Conservation (phyloP, 495 filamentous ascomycete species). For the Astrothelium macrocarpum region DNA sequence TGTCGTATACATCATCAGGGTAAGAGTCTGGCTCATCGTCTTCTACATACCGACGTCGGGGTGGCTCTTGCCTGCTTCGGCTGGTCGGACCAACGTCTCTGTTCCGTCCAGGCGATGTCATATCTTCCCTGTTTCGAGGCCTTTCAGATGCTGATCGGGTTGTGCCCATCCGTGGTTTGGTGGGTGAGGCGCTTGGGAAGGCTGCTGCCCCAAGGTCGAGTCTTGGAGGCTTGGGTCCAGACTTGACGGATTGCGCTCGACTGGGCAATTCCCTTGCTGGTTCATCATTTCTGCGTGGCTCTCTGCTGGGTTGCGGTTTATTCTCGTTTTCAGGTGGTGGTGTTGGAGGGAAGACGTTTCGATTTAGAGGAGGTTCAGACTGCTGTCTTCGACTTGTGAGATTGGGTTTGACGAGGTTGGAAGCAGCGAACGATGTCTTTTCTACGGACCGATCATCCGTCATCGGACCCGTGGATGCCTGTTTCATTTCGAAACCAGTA, state of each 20-base stretch:
- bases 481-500: conserved; percentile 63
- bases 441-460: conserved; percentile 67
- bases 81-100: conserved; percentile 11
- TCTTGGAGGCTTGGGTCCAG: conserved; percentile 27
- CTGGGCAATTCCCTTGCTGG: neutral
- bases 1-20: conserved; percentile 59
- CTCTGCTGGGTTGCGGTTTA: conserved; percentile 28
- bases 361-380: conserved; percentile 71
- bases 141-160: conserved; percentile 31
- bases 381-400: conserved; percentile 70
- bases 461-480: conserved; percentile 28
- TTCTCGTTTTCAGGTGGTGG: conserved; percentile 79
- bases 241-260: conserved; percentile 8
- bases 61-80: conserved; percentile 21
- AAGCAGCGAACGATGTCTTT: conserved; percentile 78
- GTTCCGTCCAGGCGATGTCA: conserved; percentile 13
- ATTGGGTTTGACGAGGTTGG: conserved; percentile 79
- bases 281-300: conserved; percentile 12
- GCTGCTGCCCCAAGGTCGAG: conserved; percentile 33
- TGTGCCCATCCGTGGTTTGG: conserved; percentile 23
- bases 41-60: conserved; percentile 7
- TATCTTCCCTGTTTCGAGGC: conserved; percentile 20
- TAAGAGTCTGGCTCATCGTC: conserved; percentile 46
- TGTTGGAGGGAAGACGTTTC: conserved; percentile 90
- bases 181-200: conserved; percentile 25